Evolutionary conservation across 345 rosid genomes (phyloP), one percentile per base, ranked within the genome.

Genomic region (Eucalyptus lansdowneana): DNA sequence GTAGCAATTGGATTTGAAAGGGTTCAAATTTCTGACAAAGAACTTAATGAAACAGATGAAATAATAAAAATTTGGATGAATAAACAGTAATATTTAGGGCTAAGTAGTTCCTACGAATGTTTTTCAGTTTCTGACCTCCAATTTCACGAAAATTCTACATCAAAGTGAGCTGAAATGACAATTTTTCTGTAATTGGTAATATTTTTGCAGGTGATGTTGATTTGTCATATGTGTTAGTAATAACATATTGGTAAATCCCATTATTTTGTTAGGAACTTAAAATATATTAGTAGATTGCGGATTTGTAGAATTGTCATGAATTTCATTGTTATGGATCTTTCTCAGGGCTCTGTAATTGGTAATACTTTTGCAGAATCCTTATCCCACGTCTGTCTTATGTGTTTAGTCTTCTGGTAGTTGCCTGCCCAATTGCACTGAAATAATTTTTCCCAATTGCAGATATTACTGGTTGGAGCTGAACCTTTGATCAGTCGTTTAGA

Each of bases 391-490:
- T 37, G 56, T 50, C 47, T 51, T 54, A 24, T 24, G 44, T 16
- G 1, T 34, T 67, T 37, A 25, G 34, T 40, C 56, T 50, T 9
- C 62, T 72, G 34, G 24, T 50, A 21, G n/a, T 50, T 13, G 87
- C 83, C 83, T 40, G 15, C 83, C 29, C 42, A 76, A 6, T 40
- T 40, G 47, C 83, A 7, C 88, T 37, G 87, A 72, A 87, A 62
- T 87, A 29, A n/a, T 69, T 89, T 12, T 90, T 54, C 91, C 49
- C 72, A 42, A 80, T 89, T 88, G 90, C 96, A 98, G 99, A 96
- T 98, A 86, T 92, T 98, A 92, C 94, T 95, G 69, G 99, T 96
- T 62, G 99, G 98, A 90, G 93, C 99, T 67, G 97, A 96, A 90
- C 96, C 99, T 91, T 76, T 96, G 88, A 93, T 96, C 67, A 92